Base-by-base conservation (phyloP, 129 eudicot species). In the Logfia minima region DNA sequence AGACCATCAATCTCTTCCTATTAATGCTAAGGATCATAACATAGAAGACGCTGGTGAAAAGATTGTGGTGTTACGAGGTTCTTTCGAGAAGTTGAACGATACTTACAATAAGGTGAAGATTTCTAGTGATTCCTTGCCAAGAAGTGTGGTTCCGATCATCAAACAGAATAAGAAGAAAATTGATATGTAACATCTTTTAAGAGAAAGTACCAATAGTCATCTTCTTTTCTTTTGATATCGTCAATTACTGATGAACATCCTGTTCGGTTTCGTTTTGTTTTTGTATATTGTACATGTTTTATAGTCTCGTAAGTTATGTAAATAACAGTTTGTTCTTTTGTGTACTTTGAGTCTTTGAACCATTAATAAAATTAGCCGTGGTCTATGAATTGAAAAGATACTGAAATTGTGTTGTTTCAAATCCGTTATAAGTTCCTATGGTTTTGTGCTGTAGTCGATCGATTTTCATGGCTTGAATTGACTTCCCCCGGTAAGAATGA, bases 41-140 rank as follows among this genome's bases (percentile, higher is more conserved):
- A n/a, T 22, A 2, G 56, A 31, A 51, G 68, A 71, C 1, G 51
- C 32, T 8, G 43, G n/a, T 28, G 61, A 80, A 56, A 39, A 64
- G 31, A n/a, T 59, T 11, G 23, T 35, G 22, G 22, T 8, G 21
- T 65, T 52, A 35, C 61, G 21, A 32, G 76, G 24, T 77, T 79
- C 79, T 19, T 62, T 43, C 4, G 32, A 68, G 32, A 75, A 35
- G 6, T 29, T 52, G 56, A 74, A 75, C n/a, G 65, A 75, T 74
- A 64, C 35, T 19, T 52, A 72, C 80, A 41, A 67, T 5, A 75
- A 68, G 48, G 22, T 81, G 32, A 81, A 66, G 80, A 75, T 81
- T 43, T 75, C 84, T 22, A 75, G 72, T 22, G 80, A 75, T 21
- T 48, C 45, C 1, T 29, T 75, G 72, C 71, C 84, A 29, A 75